Evolutionary conservation across 305 asterid genomes (phyloP).

Genomic region (Solanum hybrid): DNA sequence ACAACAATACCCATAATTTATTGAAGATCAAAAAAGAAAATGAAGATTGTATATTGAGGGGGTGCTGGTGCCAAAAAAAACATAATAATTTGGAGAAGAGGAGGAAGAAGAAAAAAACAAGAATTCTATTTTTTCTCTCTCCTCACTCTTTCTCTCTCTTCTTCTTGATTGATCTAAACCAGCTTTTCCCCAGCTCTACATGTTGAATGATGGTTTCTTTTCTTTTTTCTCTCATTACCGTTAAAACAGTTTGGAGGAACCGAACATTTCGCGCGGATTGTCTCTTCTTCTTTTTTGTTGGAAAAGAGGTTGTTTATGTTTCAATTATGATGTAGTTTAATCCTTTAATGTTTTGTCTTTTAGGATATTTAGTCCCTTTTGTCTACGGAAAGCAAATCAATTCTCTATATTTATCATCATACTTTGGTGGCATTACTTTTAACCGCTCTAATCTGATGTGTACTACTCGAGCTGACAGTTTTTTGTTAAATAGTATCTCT

Average conservation of each 20-base stretch:
- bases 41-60: conserved; percentile 12
- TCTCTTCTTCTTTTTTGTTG: neutral
- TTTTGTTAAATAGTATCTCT: neutral
- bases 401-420: neutral
- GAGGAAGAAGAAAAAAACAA: neutral
- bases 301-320: neutral
- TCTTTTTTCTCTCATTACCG: conserved; percentile 11
- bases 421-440: neutral
- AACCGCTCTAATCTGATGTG: neutral
- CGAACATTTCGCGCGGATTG: neutral
- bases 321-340: neutral
- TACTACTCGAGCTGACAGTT: neutral
- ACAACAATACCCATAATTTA: conserved; percentile 20
- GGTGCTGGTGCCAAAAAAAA: conserved; percentile 15
- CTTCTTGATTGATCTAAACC: neutral
- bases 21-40: conserved; percentile 13
- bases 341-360: neutral
- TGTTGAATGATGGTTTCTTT: neutral
- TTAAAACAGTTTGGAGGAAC: neutral
- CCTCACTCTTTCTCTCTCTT: neutral
- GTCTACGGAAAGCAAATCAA: neutral
- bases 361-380: neutral
- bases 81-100: conserved; percentile 12
- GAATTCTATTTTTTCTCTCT: neutral
- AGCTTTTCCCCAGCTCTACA: conserved; percentile 7